Conservation (phyloP, 75 land plant genomes). For the Azolla pinnata region DNA sequence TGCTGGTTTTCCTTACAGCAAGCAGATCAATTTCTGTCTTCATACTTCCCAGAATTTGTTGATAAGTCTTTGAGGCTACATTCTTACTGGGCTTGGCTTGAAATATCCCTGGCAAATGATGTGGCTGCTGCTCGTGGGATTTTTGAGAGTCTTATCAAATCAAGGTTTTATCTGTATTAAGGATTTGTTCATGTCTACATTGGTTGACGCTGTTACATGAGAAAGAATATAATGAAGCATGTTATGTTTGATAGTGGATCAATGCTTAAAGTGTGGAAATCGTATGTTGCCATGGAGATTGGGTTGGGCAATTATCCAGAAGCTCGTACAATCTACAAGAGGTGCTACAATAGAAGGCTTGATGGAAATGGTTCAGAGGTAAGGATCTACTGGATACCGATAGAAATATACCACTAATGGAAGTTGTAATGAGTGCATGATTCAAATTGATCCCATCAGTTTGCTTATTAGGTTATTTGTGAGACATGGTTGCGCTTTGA, state of each 20-base stretch:
- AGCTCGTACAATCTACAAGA: slow-evolving; percentile 79
- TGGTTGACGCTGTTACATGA: too few relatives aligned
- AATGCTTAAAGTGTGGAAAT: slow-evolving; percentile 69
- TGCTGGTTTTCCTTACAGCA: slow-evolving; percentile 35
- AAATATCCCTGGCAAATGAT: slow-evolving; percentile 55
- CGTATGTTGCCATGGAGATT: slow-evolving; percentile 80
- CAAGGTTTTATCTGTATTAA: slow-evolving; percentile 34
- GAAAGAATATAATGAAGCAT: too few relatives aligned
- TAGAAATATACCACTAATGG: too few relatives aligned
- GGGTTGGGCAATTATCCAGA: slow-evolving; percentile 51
- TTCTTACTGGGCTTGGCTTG: slow-evolving; percentile 81
- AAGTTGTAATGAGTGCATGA: not conserved
- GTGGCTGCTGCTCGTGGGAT: slow-evolving; percentile 74
- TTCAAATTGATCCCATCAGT: not conserved
- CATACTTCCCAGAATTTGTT: slow-evolving; percentile 37
- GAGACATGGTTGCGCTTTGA: slow-evolving; percentile 79
- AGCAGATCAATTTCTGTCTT: slow-evolving; percentile 61
- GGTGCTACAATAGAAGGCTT: slow-evolving; percentile 85
- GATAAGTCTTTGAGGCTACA: slow-evolving; percentile 51
- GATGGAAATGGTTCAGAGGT: slow-evolving; percentile 91
- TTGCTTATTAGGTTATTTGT: slow-evolving; percentile 54
- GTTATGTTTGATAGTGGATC: slow-evolving; percentile 39
- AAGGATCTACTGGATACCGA: slow-evolving; percentile 6
- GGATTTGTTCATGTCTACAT: not conserved
- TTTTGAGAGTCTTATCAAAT: slow-evolving; percentile 85